Base-by-base conservation (phyloP, 1,284 basidiomycete species). In the Cryptococcus sp. region DNA sequence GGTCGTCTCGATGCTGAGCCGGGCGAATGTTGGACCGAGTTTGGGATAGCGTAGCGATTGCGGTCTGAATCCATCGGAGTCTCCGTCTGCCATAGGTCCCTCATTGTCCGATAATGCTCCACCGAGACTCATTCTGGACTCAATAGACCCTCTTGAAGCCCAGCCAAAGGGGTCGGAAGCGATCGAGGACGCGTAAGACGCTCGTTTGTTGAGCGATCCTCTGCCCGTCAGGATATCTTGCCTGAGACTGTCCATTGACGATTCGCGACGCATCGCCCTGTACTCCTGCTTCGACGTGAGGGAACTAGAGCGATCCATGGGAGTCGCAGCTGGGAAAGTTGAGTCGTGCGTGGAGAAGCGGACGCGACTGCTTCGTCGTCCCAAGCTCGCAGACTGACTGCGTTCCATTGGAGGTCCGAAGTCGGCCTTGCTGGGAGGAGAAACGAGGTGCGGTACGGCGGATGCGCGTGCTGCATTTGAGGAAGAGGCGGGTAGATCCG, bases 11-110 rank as follows among this genome's bases (percentile, higher is more conserved):
- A 57, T 42, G 41, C 61, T 62, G 5, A 59, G 35, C 46, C 59
- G 41, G 8, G 59, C 58, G 16, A 55, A 44, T 5, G 40, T 46
- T 15, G 47, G 52, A 5, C 55, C 46, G 25, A 60, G 44, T 38
- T 60, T 60, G 15, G 64, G 64, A 59, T 66, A 66, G 6, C 57
- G 64, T 38, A 66, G 31, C 10, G 57, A 38, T 44, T 61, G 64
- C 4, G 61, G 59, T 47, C 51, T 25, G 52, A 66, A 66, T 6
- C 49, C 61, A 22, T 50, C 25, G 5, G 22, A 49, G 25, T 46
- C 47, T 20, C 35, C 47, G 20, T 50, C 27, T 42, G 27, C 20
- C 22, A 31, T 10, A n/a, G 15, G 23, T 20, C 27, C 38, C 38
- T 41, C 47, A 0, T 20, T 47, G 23, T 46, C 22, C 8, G 13